phyloP scores from a whole-genome alignment of 768 basidiomycete genomes.

The Gyrodon lividus region DNA sequence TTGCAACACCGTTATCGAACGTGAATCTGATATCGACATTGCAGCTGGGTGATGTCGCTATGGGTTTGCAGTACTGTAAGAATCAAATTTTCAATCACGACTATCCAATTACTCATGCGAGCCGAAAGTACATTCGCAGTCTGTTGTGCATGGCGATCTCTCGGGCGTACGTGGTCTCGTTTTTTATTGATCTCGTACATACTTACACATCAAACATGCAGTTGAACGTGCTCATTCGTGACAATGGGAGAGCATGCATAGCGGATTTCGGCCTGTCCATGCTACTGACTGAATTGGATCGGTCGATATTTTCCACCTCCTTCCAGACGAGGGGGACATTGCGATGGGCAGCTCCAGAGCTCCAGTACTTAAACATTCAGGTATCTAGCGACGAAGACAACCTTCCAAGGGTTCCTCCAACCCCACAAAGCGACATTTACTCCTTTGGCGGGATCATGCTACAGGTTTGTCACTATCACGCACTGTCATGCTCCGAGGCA shows the following conservation, averaged over 20 bases:
- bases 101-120: neutral
- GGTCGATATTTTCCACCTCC: slow-evolving; percentile 33
- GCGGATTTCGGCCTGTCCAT: slow-evolving; percentile 49
- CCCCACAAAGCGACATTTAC: too few species aligned
- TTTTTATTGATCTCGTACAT: neutral
- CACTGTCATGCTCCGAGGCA: neutral
- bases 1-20: neutral
- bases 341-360: slow-evolving; percentile 10
- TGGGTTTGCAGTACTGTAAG: slow-evolving; percentile 26
- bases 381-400: neutral
- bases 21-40: neutral
- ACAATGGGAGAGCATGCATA: too few species aligned
- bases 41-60: slow-evolving; percentile 26
- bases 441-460: slow-evolving; percentile 4
- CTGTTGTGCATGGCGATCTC: slow-evolving; percentile 27
- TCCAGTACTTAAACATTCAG: neutral
- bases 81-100: neutral
- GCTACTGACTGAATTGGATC: slow-evolving; percentile 35
- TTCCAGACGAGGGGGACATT: slow-evolving; percentile 1
- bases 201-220: neutral
- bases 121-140: slow-evolving; percentile 19
- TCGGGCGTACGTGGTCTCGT: slow-evolving; percentile 23
- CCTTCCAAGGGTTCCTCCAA: neutral
- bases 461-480: neutral
- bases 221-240: too few species aligned